Percentiles rank a stretch among this genome's conserved stretches.
Conservation (phyloP, 202 grass and related monocot genomes). For the Zizania palustris region DNA sequence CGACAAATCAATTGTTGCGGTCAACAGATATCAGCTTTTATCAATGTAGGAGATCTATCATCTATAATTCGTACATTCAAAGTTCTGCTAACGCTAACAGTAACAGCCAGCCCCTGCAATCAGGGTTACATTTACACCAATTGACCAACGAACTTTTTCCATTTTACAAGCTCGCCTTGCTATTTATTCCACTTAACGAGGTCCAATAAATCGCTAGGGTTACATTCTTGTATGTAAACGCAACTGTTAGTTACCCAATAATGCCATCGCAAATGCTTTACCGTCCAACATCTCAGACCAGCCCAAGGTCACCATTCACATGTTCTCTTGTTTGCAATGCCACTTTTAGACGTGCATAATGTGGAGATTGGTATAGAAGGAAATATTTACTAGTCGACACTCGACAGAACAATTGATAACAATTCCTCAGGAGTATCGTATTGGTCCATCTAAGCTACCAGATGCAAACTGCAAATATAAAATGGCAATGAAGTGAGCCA, state of each 20-base stretch:
- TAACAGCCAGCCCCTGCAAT: neutral
- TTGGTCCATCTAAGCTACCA: constrained; percentile 92
- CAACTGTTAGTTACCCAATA: constrained; percentile 2
- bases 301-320: neutral
- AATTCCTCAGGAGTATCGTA: constrained; percentile 56
- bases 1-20: neutral
- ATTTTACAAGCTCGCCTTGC: neutral
- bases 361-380: neutral
- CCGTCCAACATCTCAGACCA: neutral
- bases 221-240: neutral
- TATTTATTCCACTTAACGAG: constrained; percentile 15
- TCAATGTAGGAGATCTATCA: neutral
- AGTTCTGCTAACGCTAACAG: neutral
- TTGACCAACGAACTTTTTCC: neutral
- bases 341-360: constrained; percentile 29
- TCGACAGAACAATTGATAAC: neutral
- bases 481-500: constrained; percentile 13
- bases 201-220: constrained; percentile 1
- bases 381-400: neutral
- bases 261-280: neutral
- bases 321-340: constrained; percentile 15
- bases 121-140: constrained; percentile 32
- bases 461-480: constrained; percentile 81
- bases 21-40: neutral
- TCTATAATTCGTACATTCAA: neutral